Conservation (phyloP, 1,284 basidiomycete species). For the Pyrrhoderma noxium region DNA sequence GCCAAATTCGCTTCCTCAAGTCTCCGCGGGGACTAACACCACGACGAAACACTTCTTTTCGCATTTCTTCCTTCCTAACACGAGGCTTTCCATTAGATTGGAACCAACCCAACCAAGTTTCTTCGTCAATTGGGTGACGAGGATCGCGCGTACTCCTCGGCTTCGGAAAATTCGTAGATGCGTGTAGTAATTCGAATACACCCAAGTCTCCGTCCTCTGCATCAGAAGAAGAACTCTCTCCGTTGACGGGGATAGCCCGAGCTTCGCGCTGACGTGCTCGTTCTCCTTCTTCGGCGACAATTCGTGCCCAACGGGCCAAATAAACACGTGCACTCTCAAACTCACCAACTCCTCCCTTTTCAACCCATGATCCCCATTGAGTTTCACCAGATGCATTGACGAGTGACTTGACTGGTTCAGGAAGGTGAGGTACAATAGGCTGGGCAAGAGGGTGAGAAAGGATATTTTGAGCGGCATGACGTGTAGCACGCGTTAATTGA, state of each 20-base stretch:
- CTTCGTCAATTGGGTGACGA: slow-evolving; percentile 60
- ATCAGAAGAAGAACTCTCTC: slow-evolving; percentile 30
- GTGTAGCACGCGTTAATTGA: slow-evolving; percentile 82
- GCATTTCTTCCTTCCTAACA: slow-evolving; percentile 62
- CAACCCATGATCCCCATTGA: slow-evolving; percentile 81
- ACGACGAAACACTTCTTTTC: slow-evolving; percentile 66
- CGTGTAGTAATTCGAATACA: slow-evolving; percentile 82
- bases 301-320: slow-evolving; percentile 92
- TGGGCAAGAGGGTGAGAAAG: slow-evolving; percentile 90
- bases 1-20: slow-evolving; percentile 76
- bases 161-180: slow-evolving; percentile 67
- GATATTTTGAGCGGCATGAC: slow-evolving; percentile 86
- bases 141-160: slow-evolving; percentile 71
- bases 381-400: slow-evolving; percentile 80
- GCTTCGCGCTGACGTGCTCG: slow-evolving; percentile 73
- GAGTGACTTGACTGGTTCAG: slow-evolving; percentile 82
- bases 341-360: slow-evolving; percentile 82
- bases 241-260: slow-evolving; percentile 42
- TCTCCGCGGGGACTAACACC: slow-evolving; percentile 51
- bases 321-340: slow-evolving; percentile 96
- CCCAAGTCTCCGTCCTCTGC: slow-evolving; percentile 69
- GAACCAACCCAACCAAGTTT: slow-evolving; percentile 70
- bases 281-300: slow-evolving; percentile 95
- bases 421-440: slow-evolving; percentile 89
- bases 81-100: slow-evolving; percentile 59